Base-by-base conservation (phyloP, 1,139 yeast species). In the Scheffersomyces insectosa region DNA sequence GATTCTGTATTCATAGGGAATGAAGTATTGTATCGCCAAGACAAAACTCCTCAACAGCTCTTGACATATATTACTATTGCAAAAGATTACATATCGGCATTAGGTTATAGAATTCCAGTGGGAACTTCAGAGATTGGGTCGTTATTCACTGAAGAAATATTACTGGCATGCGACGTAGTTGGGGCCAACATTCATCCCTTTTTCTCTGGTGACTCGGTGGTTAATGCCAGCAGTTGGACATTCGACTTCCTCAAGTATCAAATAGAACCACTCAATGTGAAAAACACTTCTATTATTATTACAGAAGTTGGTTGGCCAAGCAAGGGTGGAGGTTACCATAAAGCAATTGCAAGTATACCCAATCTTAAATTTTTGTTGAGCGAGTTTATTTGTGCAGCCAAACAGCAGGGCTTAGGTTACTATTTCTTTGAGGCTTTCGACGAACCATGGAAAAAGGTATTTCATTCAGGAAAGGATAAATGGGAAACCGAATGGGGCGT, bases 401-500 rank as follows among this genome's bases (percentile, higher is more conserved):
- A 67, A 37, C 40, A 57, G 12, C 51, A 57, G 11, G 52, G 60
- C 3, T 62, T 72, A 39, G 79, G 76, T 0, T 85, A 85, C 82
- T 83, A 68, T 54, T 83, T 75, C 66, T 82, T 82, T 56, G 88
- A 84, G 55, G 89, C 87, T 0, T 83, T 82, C 61, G 89, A 85
- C 61, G 87, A 82, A 55, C 87, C 88, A 0, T 83, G 88, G 88
- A 83, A 83, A 50, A 60, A 63, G 41, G 59, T 78, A 0, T 81
- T 75, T 57, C 73, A 79, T 57, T 75, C 75, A 27, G 70, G 63
- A 0, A 69, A 68, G 4, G 67, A 72, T 40, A 62, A 60, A 43
- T 83, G 88, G 89, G 89, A 83, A 55, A 78, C 87, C 0, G 82
- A 82, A 52, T 85, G 89, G 89, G 90, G 89, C 0, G 48, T 85